Evolutionary conservation across 1,284 basidiomycete genomes (phyloP).

Genomic region (Grifola frondosa): DNA sequence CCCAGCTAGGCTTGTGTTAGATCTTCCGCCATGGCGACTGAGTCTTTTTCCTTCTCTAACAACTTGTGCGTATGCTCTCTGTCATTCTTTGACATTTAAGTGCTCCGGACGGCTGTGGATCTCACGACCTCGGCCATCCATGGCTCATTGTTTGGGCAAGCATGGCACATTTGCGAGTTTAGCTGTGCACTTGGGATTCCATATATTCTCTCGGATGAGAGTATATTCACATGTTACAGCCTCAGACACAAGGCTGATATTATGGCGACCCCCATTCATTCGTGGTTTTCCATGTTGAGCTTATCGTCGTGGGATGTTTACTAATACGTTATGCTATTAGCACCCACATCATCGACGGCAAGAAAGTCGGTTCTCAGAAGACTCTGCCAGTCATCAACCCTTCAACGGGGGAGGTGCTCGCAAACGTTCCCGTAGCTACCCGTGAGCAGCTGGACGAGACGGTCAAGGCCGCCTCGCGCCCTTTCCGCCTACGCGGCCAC

Average conservation of each 20-base stretch:
- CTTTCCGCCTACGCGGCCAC: constrained; percentile 11
- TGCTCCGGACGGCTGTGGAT: no score
- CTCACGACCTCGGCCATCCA: neutral
- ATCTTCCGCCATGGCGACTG: neutral
- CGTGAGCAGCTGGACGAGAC: constrained; percentile 14
- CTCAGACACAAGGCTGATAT: no score
- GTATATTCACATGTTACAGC: no score
- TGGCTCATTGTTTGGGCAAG: neutral
- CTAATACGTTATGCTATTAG: neutral
- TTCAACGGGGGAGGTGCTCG: constrained; percentile 11
- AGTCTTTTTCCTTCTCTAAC: neutral
- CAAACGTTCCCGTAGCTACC: constrained; percentile 13
- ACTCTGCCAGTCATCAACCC: constrained; percentile 12
- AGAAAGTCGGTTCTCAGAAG: constrained; percentile 4
- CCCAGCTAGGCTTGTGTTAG: constrained; percentile 1
- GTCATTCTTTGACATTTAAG: neutral
- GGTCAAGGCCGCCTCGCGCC: constrained; percentile 9
- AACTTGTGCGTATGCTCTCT: neutral
- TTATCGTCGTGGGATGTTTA: no score
- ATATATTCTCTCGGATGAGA: no score
- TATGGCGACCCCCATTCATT: neutral
- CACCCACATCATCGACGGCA: constrained; percentile 10
- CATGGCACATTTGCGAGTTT: no score
- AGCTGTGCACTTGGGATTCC: no score
- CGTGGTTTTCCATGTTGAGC: neutral